Evolutionary conservation across 148 eudicot genomes (phyloP).

Genomic region (Rhododendron kiyosumense): DNA sequence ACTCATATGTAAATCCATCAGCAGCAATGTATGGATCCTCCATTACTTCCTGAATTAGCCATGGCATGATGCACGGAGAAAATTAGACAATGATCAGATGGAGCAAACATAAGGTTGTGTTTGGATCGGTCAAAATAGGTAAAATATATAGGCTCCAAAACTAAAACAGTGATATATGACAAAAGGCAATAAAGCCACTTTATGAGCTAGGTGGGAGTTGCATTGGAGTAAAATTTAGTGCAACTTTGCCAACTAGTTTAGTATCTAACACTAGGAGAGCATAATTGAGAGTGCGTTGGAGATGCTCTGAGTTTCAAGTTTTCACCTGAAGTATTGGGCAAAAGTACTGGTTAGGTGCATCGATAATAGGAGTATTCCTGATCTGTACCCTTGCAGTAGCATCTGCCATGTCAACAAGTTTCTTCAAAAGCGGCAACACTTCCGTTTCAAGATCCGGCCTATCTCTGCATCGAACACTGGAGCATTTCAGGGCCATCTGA

Average conservation of each 20-base stretch:
- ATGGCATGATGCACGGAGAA: background rate
- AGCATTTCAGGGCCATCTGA: constrained; percentile 55
- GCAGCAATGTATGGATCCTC: constrained; percentile 79
- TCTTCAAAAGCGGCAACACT: constrained; percentile 59
- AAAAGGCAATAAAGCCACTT: background rate
- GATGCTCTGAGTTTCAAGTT: background rate
- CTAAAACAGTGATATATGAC: background rate
- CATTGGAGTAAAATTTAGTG: background rate
- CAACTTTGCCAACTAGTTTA: background rate
- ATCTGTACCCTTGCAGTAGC: constrained; percentile 27
- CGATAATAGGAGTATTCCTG: constrained; percentile 18
- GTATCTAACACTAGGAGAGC: background rate
- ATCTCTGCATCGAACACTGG: constrained; percentile 68
- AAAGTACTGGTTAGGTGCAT: constrained; percentile 63
- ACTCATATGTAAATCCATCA: constrained; percentile 86
- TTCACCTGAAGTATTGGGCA: constrained; percentile 74
- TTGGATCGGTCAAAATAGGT: background rate
- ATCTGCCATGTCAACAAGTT: constrained; percentile 64
- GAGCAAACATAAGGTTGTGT: constrained; percentile 2
- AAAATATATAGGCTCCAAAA: background rate
- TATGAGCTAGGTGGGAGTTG: background rate
- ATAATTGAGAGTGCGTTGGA: background rate
- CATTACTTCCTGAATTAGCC: constrained; percentile 65
- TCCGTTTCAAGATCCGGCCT: constrained; percentile 80
- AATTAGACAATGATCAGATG: constrained; percentile 2